Evolutionary conservation across 208 protist species (phyloP).

Genomic region (Angomonas deanei): DNA sequence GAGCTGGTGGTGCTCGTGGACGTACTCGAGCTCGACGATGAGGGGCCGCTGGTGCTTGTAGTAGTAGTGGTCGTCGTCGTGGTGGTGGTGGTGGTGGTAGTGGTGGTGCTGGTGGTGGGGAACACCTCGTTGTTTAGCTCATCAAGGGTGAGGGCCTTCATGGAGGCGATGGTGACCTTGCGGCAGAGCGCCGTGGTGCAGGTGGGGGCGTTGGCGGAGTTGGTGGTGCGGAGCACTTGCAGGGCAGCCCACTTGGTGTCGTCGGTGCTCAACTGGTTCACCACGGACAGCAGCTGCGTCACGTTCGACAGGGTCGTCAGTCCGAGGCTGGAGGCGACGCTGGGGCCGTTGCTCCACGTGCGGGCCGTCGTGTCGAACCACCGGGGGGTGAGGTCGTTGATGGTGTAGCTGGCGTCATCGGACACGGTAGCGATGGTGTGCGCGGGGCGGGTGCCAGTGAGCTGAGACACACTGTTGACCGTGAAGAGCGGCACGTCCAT

Average conservation of each 20-base stretch:
- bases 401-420: not conserved
- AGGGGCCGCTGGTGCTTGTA: not conserved
- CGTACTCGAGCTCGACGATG: not conserved
- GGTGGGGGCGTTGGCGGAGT: not conserved
- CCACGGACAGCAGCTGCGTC: not conserved
- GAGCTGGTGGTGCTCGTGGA: slow-evolving; percentile 2
- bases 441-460: slow-evolving; percentile 28
- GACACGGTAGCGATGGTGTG: slow-evolving; percentile 10
- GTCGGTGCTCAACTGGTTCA: slow-evolving; percentile 3
- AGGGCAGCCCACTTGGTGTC: slow-evolving; percentile 22
- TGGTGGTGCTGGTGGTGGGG: slow-evolving; percentile 1
- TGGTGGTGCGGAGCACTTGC: slow-evolving; percentile 4
- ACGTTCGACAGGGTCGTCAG: slow-evolving; percentile 14
- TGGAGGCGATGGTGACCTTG: slow-evolving; percentile 19
- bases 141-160: slow-evolving; percentile 13
- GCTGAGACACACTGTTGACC: slow-evolving; percentile 23
- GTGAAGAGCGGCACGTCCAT: slow-evolving; percentile 30
- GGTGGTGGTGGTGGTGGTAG: slow-evolving; percentile 1
- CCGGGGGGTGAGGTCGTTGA: slow-evolving; percentile 12
- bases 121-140: slow-evolving; percentile 8
- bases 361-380: not conserved
- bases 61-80: slow-evolving; percentile 12
- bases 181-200: slow-evolving; percentile 29
- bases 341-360: slow-evolving; percentile 14
- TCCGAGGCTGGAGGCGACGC: slow-evolving; percentile 19